Evolutionary conservation across 2,329 filamentous ascomycete genomes (phyloP).

Genomic region (Neopestalotiopsis sp.): DNA sequence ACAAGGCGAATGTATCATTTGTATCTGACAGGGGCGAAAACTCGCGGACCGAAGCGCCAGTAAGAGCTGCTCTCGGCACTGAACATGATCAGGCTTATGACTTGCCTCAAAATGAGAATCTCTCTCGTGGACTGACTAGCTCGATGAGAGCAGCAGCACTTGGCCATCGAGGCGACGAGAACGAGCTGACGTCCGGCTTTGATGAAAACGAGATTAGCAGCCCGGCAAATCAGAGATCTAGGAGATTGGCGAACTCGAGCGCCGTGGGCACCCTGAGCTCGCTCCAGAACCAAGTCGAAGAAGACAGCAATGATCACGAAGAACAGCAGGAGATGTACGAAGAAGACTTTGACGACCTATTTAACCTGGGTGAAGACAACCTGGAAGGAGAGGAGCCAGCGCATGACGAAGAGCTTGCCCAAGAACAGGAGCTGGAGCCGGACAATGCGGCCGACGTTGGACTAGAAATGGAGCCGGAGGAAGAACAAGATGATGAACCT

Average conservation of each 20-base stretch:
- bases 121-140: slow-evolving; percentile 22
- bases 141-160: slow-evolving; percentile 27
- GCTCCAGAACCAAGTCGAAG: slow-evolving; percentile 22
- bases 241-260: slow-evolving; percentile 26
- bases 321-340: slow-evolving; percentile 18
- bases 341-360: slow-evolving; percentile 15
- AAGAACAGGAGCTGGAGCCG: slow-evolving; percentile 16
- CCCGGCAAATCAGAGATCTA: slow-evolving; percentile 21
- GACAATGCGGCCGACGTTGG: background rate
- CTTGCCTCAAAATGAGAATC: slow-evolving; percentile 11
- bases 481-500: slow-evolving; percentile 20
- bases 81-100: slow-evolving; percentile 11
- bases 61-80: slow-evolving; percentile 18
- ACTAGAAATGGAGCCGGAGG: slow-evolving; percentile 14
- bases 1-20: slow-evolving; percentile 26
- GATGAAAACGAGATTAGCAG: slow-evolving; percentile 22
- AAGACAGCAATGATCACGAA: slow-evolving; percentile 25
- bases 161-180: slow-evolving; percentile 23
- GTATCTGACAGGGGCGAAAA: slow-evolving; percentile 24
- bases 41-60: slow-evolving; percentile 22
- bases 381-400: slow-evolving; percentile 14
- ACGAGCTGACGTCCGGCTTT: slow-evolving; percentile 22
- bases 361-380: slow-evolving; percentile 14
- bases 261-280: slow-evolving; percentile 23
- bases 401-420: background rate